These are phyloP conservation scores for Telopea speciosissima DNA, from an alignment of 177 flowering plant genomes.

Conservation along the genomic window DNA sequence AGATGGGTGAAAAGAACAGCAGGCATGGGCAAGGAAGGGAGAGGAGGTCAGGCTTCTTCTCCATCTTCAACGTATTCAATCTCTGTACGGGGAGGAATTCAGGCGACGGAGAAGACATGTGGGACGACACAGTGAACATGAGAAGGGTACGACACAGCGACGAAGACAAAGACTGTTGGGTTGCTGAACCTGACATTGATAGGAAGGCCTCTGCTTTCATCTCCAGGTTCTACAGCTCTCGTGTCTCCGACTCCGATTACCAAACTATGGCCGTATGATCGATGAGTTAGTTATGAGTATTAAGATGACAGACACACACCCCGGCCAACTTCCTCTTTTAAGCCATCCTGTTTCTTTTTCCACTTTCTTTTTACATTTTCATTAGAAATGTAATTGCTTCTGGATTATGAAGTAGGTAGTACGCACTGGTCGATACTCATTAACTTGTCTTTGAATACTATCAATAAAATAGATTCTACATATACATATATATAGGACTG, in stretches of 20 bases:
- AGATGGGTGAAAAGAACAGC: conserved; percentile 2
- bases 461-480: no score
- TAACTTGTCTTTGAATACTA: no score
- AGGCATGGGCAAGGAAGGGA: not conserved
- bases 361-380: no score
- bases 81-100: conserved; percentile 11
- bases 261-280: not conserved
- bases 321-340: no score
- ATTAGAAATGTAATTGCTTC: no score
- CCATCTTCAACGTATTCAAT: conserved; percentile 24
- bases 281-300: no score
- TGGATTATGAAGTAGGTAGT: no score
- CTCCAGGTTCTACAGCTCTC: conserved; percentile 21
- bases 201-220: conserved; percentile 39
- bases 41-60: conserved; percentile 14
- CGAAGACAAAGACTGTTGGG: conserved; percentile 37
- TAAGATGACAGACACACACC: no score
- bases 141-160: conserved; percentile 31
- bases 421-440: no score
- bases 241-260: conserved; percentile 2
- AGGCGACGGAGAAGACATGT: conserved; percentile 5
- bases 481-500: no score
- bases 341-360: no score
- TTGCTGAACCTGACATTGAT: conserved; percentile 42
- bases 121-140: conserved; percentile 8